Base-by-base conservation (phyloP, 2,329 filamentous ascomycete genomes). In the Fusarium fracticaudum region DNA sequence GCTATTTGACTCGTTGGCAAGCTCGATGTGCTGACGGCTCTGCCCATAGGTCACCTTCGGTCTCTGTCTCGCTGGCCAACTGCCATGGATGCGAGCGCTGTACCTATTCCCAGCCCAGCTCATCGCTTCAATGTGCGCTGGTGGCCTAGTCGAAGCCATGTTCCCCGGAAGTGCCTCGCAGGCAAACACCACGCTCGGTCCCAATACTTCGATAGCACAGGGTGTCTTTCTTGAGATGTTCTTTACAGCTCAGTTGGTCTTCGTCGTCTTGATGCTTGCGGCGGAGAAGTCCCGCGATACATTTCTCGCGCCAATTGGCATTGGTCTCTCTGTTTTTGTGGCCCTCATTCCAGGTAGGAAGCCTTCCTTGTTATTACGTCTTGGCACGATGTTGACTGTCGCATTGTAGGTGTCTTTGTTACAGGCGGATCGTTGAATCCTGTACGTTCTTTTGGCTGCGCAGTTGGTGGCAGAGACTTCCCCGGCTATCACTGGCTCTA, bases 251-350 rank as follows among this genome's bases (percentile, higher is more conserved):
- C 85, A 90, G 72, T 81, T 92, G 15, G 86, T 91, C 11, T 86
- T 92, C 55, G 86, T 90, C 9, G 87, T 92, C 45, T 86, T 90
- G 78, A 91, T 93, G 89, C 83, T 93, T 57, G 91, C 91, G 1
- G 87, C 88, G 6, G 91, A 93, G 77, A 93, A 94, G 80, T 91
- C 93, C 77, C 89, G 89, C 47, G 89, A 90, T 7, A 94, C 91
- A 0, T 93, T 87, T 76, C 81, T 93, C 4, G 92, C 91, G 0
- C 92, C 92, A 0, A 82, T 94, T 1, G 91, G 90, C 6, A 93
- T 94, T 70, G 92, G 92, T 1, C 79, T 93, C 8, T 84, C 91
- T 0, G 85, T 94, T 35, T 93, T 94, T 78, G 85, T 93, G 31
- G 82, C 81, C 5, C 78, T 86, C 74, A 79, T 85, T 22, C 75